Evolutionary conservation across 257 asterid genomes (phyloP).

Genomic region (Verbascum thapsus): DNA sequence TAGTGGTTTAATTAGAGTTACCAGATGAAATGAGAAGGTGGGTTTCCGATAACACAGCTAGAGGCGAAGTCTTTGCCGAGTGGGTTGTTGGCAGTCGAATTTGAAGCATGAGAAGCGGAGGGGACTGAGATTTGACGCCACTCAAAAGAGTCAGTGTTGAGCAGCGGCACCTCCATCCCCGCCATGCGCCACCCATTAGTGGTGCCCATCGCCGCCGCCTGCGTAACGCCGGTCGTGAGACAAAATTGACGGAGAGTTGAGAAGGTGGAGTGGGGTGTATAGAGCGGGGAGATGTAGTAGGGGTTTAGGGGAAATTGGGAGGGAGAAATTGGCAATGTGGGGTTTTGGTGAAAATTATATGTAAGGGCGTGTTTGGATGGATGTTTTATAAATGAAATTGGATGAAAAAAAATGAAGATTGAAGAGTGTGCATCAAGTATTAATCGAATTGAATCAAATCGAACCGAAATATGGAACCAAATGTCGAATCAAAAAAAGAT

Average conservation of each 20-base stretch:
- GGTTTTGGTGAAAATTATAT: slow-evolving; percentile 7
- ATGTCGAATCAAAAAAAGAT: too few relatives aligned
- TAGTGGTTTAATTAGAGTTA: slow-evolving; percentile 31
- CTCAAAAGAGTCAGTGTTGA: slow-evolving; percentile 67
- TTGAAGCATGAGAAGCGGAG: slow-evolving; percentile 43
- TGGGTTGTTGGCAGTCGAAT: slow-evolving; percentile 29
- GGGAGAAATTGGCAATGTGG: too few relatives aligned
- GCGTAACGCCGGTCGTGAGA: slow-evolving; percentile 15
- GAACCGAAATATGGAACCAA: too few relatives aligned
- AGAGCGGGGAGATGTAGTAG: too few relatives aligned
- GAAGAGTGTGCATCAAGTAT: too few relatives aligned
- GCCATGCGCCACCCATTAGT: slow-evolving; percentile 51
- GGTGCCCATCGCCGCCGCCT: slow-evolving; percentile 48
- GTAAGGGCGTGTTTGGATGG: neutral
- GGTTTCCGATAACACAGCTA: slow-evolving; percentile 59
- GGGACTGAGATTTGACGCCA: slow-evolving; percentile 74
- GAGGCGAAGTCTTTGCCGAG: slow-evolving; percentile 64
- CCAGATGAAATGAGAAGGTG: slow-evolving; percentile 70
- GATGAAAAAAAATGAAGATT: too few relatives aligned
- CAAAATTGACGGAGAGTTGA: too few relatives aligned
- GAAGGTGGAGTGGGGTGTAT: too few relatives aligned
- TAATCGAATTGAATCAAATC: too few relatives aligned
- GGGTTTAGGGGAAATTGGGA: too few relatives aligned
- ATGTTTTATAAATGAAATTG: too few relatives aligned
- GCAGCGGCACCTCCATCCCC: slow-evolving; percentile 87